These are phyloP conservation scores for Leccinum arenicola DNA, from an alignment of 768 basidiomycete genomes.

Conservation along the genomic window DNA sequence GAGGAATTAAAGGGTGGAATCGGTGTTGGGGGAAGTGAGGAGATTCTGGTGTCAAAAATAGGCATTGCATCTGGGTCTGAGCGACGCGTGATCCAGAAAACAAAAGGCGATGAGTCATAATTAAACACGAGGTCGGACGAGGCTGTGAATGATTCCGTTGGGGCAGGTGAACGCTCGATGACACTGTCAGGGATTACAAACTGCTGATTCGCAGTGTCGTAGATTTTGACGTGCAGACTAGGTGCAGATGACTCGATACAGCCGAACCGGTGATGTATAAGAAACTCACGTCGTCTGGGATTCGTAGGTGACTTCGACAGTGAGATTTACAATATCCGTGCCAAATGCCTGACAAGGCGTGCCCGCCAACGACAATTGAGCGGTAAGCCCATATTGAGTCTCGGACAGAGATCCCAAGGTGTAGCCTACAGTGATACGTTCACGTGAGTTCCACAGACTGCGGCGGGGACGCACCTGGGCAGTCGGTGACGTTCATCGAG, in stretches of 20 bases:
- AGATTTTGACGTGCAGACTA: conserved; percentile 69
- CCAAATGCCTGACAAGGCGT: conserved; percentile 65
- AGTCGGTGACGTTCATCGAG: conserved; percentile 32
- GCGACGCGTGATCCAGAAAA: conserved; percentile 77
- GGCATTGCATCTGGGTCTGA: conserved; percentile 51
- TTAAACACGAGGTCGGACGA: conserved; percentile 70
- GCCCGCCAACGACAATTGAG: conserved; percentile 53
- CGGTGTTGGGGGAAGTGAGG: conserved; percentile 59
- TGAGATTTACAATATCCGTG: conserved; percentile 52
- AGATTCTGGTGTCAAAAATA: conserved; percentile 67
- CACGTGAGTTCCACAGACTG: neutral
- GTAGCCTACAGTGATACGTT: conserved; percentile 46
- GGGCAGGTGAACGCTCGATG: conserved; percentile 41
- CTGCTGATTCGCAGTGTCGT: conserved; percentile 57
- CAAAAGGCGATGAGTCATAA: conserved; percentile 61
- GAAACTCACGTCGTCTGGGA: conserved; percentile 43
- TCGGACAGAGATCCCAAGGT: conserved; percentile 43
- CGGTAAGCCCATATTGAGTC: conserved; percentile 49
- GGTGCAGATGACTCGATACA: neutral
- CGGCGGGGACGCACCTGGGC: conserved; percentile 27
- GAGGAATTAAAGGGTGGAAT: conserved; percentile 51
- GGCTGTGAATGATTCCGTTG: conserved; percentile 33
- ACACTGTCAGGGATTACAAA: conserved; percentile 62
- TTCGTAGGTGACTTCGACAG: conserved; percentile 66
- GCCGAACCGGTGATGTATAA: neutral